Conservation (phyloP, 148 eudicot species). For the Rhododendron henanense region DNA sequence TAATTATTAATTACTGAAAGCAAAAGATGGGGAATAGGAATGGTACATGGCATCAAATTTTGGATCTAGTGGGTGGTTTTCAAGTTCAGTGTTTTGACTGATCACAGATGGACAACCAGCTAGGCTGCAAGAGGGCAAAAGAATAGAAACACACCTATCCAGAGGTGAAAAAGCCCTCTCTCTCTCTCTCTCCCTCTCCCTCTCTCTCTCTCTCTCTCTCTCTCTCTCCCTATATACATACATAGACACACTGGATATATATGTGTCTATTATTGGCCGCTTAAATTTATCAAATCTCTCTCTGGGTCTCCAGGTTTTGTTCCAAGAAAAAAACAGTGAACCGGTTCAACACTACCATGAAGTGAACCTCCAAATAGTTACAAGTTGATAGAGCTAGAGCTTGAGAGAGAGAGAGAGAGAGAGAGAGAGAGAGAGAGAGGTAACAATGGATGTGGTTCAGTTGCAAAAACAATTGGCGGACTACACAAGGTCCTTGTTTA, state of each 20-base stretch:
- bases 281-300: neutral
- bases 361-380: constrained; percentile 10
- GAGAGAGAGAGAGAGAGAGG: neutral
- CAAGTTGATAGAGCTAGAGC: neutral
- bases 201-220: neutral
- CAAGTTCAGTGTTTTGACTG: neutral
- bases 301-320: neutral
- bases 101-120: neutral
- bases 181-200: neutral
- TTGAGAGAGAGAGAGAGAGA: neutral
- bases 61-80: constrained; percentile 9
- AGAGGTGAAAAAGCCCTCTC: neutral
- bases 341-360: neutral
- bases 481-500: constrained; percentile 43
- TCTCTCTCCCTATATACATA: neutral
- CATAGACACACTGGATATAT: neutral
- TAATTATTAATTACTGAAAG: neutral
- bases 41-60: constrained; percentile 16
- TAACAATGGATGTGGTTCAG: constrained; percentile 30
- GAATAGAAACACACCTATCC: neutral
- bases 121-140: neutral
- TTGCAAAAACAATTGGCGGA: constrained; percentile 41
- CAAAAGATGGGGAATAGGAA: neutral
- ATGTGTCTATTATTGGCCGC: neutral
- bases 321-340: neutral